Base-by-base conservation (phyloP, 768 basidiomycete genomes). In the Boletellus sp. region DNA sequence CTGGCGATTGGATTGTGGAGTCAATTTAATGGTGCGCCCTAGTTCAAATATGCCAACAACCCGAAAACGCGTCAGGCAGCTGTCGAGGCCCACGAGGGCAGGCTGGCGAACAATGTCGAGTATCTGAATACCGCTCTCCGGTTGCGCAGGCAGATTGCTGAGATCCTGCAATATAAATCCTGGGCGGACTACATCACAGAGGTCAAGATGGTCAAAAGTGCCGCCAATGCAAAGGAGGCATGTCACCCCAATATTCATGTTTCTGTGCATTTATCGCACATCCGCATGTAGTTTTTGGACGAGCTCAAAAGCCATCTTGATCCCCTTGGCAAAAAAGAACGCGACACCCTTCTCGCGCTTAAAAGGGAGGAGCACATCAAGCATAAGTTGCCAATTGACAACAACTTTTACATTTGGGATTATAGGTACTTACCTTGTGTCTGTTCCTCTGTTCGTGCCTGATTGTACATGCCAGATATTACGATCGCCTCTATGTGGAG, bases 121-220 rank as follows among this genome's bases (percentile, higher is more conserved):
- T 62, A 92, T 33, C 75, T 93, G 45, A 74, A 76, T 56, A 84
- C 80, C 56, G 81, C 81, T 28, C 76, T 92, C 40, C 76, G 75
- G 42, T 74, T 93, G 3, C 85, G 91, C 38, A 82, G 85, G 28
- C 65, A 83, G 62, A 83, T 88, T 40, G 83, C 85, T 1, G 70
- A 69, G 35, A 61, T 93, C 10, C 72, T 94, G 12, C 79, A 79
- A 10, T 94, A 93, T 61, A 68, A 80, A 19, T 90, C 81, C 9
- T 92, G 89, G 83, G 91, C 89, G 1, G 90, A 89, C 66, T 93
- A 85, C 63, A 68, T 84, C 35, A 90, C 91, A 2, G 91, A 94
- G 63, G 78, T 81, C 40, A 90, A 90, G 72, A 92, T 92, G 90
- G 80, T 87, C 56, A 91, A 92, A 68, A 77, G 73, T 33, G 84